phyloP scores from a whole-genome alignment of 2,329 filamentous ascomycete species.

The Plectosphaerella sp. region DNA sequence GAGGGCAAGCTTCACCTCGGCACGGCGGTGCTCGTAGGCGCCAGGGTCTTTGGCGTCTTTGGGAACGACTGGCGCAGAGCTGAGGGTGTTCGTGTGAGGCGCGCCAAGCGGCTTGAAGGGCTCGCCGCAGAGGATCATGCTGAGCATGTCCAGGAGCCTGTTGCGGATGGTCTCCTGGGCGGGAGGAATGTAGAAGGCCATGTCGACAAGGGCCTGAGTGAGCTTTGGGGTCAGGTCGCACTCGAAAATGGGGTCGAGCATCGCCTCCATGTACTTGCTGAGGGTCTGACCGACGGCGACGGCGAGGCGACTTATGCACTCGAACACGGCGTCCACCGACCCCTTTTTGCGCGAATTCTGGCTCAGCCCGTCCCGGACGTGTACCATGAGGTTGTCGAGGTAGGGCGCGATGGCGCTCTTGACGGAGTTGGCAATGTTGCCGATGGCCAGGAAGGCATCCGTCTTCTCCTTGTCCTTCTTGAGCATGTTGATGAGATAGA shows the following conservation, averaged over 20 bases:
- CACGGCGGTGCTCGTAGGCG: constrained; percentile 74
- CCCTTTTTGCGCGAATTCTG: constrained; percentile 66
- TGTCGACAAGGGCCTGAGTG: constrained; percentile 92
- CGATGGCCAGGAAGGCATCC: constrained; percentile 91
- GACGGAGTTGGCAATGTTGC: constrained; percentile 92
- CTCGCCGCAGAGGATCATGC: constrained; percentile 85
- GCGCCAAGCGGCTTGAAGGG: constrained; percentile 91
- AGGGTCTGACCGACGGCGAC: constrained; percentile 93
- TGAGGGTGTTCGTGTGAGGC: constrained; percentile 75
- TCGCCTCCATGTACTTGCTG: constrained; percentile 96
- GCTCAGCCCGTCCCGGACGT: constrained; percentile 86
- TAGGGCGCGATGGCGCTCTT: constrained; percentile 94
- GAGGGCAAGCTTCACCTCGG: constrained; percentile 86
- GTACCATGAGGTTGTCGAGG: constrained; percentile 87
- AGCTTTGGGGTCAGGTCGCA: constrained; percentile 92
- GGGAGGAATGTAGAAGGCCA: constrained; percentile 97
- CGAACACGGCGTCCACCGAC: constrained; percentile 78
- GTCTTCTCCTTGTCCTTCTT: constrained; percentile 95
- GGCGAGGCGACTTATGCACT: constrained; percentile 95
- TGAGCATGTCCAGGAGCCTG: constrained; percentile 88
- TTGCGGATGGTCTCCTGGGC: constrained; percentile 93
- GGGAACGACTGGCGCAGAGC: constrained; percentile 74
- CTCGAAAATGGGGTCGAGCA: constrained; percentile 93
- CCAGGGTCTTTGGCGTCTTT: constrained; percentile 83
- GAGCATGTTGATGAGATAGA: constrained; percentile 87